phyloP scores from a whole-genome alignment of 495 filamentous ascomycete genomes.

The Xylaria sp. region DNA sequence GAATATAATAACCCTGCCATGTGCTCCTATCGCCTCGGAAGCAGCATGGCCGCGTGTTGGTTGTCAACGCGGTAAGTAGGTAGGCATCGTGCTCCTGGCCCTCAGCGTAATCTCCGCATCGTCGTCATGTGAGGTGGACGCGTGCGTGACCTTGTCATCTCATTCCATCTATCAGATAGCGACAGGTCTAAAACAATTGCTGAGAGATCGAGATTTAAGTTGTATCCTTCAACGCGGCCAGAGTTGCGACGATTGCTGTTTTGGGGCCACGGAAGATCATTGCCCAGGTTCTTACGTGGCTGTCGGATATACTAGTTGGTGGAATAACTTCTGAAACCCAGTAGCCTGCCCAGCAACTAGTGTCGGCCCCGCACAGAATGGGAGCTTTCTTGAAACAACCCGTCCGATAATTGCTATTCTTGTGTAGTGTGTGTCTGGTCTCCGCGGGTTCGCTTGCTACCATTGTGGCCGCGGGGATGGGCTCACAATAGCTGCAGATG shows the following conservation, averaged over 20 bases:
- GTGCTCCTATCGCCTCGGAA: conserved; percentile 4
- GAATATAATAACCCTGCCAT: neutral
- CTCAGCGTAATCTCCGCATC: neutral
- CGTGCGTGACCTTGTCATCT: neutral
- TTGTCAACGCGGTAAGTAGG: neutral
- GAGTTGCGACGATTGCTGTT: conserved; percentile 8
- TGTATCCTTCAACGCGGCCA: neutral
- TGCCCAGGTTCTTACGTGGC: neutral
- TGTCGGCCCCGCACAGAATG: conserved; percentile 1
- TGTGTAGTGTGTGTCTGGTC: too few species aligned
- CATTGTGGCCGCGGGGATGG: too few species aligned
- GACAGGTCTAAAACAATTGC: neutral
- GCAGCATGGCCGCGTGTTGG: conserved; percentile 4
- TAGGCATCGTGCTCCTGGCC: neutral
- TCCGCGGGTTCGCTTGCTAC: too few species aligned
- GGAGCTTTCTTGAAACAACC: neutral
- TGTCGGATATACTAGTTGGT: conserved; percentile 10
- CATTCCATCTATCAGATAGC: conserved; percentile 22
- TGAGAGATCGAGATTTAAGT: neutral
- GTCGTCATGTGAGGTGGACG: neutral
- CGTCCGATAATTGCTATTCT: neutral
- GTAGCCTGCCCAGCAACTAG: neutral
- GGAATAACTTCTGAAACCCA: conserved; percentile 19
- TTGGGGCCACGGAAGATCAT: conserved; percentile 24
- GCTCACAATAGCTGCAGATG: too few species aligned